These are phyloP conservation scores for Crucihimalaya himalaica DNA, from an alignment of 345 rosid species.

Conservation along the genomic window DNA sequence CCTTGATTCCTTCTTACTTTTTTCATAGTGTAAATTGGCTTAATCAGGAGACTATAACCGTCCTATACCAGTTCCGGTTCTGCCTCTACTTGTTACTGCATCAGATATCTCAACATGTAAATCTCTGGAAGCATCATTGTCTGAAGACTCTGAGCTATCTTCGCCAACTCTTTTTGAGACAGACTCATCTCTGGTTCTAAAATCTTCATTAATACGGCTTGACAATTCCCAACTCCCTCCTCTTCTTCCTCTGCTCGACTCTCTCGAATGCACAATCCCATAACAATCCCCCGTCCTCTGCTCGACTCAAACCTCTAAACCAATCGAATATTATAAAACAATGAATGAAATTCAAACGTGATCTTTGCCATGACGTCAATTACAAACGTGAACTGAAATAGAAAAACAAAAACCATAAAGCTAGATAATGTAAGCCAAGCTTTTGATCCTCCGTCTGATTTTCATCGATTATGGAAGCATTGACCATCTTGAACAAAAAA, in stretches of 20 bases:
- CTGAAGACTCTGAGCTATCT: conserved; percentile 30
- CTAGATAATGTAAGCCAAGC: too few species aligned
- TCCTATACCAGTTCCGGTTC: conserved; percentile 37
- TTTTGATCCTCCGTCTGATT: too few species aligned
- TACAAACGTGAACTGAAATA: too few species aligned
- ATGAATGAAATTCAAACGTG: too few species aligned
- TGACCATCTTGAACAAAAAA: too few species aligned
- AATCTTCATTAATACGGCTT: conserved; percentile 35
- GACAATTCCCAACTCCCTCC: conserved; percentile 44
- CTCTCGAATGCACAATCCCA: conserved; percentile 51
- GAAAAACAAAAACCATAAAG: too few species aligned
- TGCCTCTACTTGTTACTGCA: conserved; percentile 28
- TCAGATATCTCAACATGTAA: conserved; percentile 28
- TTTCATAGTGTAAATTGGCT: not conserved
- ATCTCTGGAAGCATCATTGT: conserved; percentile 32
- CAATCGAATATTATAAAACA: too few species aligned
- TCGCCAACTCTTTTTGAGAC: conserved; percentile 16
- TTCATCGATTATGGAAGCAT: too few species aligned
- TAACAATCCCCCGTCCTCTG: conserved; percentile 49
- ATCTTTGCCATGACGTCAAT: too few species aligned
- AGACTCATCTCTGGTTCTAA: conserved; percentile 34
- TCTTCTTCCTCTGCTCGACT: conserved; percentile 45
- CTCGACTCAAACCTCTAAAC: too few species aligned
- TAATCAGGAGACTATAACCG: conserved; percentile 28
- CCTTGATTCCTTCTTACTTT: not conserved